Evolutionary conservation across 768 basidiomycete genomes (phyloP), one percentile per base, ranked within the genome.

Genomic region (Lyophyllum decastes): DNA sequence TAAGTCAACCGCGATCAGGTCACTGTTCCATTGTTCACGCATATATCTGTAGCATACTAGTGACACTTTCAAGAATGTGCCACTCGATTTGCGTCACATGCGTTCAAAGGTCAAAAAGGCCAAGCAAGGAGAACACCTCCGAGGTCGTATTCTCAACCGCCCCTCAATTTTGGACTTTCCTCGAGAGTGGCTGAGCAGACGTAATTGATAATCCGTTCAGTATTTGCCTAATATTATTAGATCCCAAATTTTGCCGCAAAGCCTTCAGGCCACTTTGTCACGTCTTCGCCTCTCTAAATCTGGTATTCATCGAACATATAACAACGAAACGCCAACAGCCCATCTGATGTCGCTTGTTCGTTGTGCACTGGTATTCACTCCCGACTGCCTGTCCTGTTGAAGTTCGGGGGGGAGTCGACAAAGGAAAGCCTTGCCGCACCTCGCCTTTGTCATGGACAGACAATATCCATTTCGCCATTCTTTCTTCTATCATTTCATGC

Each of bases 151-250:
- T 33, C 73, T 82, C 50, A 70, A 75, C 44, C 80, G 84, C 59
- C 86, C 92, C 24, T 82, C 89, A 19, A 76, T 94, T 53, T 78
- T 73, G 61, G 92, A 95, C 68, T 96, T 95, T 70, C 94, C 94
- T 9, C 73, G 82, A 67, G 90, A 90, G 68, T 97, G 94, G 94
- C 77, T 95, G 56, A 87, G 87, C 21, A 19, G 33, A 19, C n/a
- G 17, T 47, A 34, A 47, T 34, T 35, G 17, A 52, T 52, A 27
- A 50, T 49, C 30, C 24, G 30, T 49, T 49, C 30, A 3, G 38
- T 52, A 52, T 40, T 33, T 52, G 26, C n/a, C 11, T 41, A 35
- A 48, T 48, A 30, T 30, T 19, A 48, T 27, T 30, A 48, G 47
- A 48, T 48, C n/a, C 30, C 47, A n/a, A 2, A 7, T 38, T 24